phyloP scores from a whole-genome alignment of 257 asterid species.

The Solanum gandarillasii region DNA sequence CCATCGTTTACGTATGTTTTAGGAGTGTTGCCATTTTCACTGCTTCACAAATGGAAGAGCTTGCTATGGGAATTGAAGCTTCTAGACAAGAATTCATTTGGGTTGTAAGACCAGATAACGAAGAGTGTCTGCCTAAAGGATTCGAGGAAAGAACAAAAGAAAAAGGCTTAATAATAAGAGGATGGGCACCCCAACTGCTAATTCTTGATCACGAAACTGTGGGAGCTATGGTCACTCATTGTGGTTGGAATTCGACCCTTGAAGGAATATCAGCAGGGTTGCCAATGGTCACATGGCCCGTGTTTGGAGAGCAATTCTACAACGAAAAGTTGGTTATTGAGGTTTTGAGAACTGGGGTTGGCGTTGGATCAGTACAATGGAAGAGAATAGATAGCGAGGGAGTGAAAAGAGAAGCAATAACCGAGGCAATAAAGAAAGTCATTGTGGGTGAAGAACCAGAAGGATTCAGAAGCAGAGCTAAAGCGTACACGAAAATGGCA shows the following conservation, averaged over 20 bases:
- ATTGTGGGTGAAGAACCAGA: constrained; percentile 5
- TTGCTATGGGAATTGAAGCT: constrained; percentile 5
- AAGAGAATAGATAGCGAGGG: constrained; percentile 1
- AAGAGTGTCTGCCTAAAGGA: constrained; percentile 3
- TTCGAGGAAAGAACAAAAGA: neutral
- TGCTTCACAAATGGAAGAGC: neutral
- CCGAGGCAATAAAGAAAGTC: constrained; percentile 1
- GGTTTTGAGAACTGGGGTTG: constrained; percentile 3
- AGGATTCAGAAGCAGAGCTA: constrained; percentile 31
- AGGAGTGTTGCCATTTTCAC: constrained; percentile 2
- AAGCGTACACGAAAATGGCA: constrained; percentile 17
- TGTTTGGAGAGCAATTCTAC: constrained; percentile 1
- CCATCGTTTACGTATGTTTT: constrained; percentile 36
- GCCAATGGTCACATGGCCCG: constrained; percentile 12
- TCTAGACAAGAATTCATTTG: constrained; percentile 5
- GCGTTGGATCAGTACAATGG: neutral
- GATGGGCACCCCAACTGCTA: constrained; percentile 15
- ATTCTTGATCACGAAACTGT: constrained; percentile 7
- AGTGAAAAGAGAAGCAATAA: constrained; percentile 10
- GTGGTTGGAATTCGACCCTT: constrained; percentile 12
- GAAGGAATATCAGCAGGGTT: constrained; percentile 9
- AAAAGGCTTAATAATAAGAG: constrained; percentile 9
- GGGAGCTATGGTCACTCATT: constrained; percentile 14
- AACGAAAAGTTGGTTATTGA: constrained; percentile 13
- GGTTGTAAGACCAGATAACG: neutral